Conservation (phyloP, 2,329 filamentous ascomycete species). For the Bipolaris gigantea region DNA sequence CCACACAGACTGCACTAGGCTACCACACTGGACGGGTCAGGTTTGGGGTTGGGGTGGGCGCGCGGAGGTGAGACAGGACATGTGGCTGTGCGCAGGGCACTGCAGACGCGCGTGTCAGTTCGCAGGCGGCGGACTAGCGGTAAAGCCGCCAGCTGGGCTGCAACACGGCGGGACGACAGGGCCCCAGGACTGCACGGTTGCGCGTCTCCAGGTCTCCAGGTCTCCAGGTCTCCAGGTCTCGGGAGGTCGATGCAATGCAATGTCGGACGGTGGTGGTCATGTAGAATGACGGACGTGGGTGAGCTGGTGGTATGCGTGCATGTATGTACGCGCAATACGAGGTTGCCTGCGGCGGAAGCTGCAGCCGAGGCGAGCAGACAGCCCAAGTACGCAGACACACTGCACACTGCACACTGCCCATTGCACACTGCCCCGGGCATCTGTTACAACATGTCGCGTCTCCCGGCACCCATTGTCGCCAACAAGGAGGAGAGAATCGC, state of each 20-base stretch:
- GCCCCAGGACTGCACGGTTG: not conserved
- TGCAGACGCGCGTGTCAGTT: conserved; percentile 13
- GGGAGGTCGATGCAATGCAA: not conserved
- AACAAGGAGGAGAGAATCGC: conserved; percentile 9
- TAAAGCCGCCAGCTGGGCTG: conserved; percentile 6
- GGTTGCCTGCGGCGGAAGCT: conserved; percentile 21
- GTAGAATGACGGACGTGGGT: not conserved
- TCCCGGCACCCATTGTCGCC: conserved; percentile 4
- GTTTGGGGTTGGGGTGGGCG: not conserved
- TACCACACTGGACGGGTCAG: not conserved
- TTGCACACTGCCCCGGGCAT: too few species aligned
- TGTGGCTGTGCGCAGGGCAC: conserved; percentile 31
- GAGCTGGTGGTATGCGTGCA: not conserved
- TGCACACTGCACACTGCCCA: not conserved
- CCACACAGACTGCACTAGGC: not conserved
- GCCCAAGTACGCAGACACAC: not conserved
- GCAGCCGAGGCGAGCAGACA: conserved; percentile 21
- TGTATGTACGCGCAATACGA: not conserved
- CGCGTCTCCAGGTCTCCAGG: not conserved
- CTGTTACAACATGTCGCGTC: conserved; percentile 7
- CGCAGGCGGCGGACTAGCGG: conserved; percentile 6
- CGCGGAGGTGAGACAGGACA: conserved; percentile 11
- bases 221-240: not conserved
- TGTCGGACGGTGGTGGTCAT: not conserved
- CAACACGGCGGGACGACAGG: not conserved